phyloP scores from a whole-genome alignment of 2,329 filamentous ascomycete genomes.

The Gyromitra esculenta region DNA sequence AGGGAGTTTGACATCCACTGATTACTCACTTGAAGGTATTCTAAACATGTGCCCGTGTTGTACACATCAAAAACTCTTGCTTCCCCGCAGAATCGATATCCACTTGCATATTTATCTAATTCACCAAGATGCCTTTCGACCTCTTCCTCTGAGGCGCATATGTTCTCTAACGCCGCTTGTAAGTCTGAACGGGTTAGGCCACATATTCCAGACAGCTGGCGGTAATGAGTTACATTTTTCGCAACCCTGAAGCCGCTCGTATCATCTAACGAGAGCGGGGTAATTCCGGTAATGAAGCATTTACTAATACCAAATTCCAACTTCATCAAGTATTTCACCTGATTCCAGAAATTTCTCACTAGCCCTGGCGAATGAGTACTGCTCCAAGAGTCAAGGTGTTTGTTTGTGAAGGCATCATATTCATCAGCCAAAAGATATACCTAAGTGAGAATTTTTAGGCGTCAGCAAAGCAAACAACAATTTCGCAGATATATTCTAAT shows the following conservation, averaged over 20 bases:
- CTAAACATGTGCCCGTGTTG: conserved; percentile 14
- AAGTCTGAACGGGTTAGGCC: conserved; percentile 23
- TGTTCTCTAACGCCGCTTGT: not conserved
- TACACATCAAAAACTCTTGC: not conserved
- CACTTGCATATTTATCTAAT: not conserved
- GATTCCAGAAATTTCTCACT: conserved; percentile 19
- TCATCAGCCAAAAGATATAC: conserved; percentile 36
- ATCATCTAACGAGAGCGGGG: conserved; percentile 6
- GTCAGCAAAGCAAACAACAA: conserved; percentile 2
- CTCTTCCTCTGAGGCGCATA: not conserved
- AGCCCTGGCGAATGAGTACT: conserved; percentile 2
- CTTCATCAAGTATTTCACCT: not conserved
- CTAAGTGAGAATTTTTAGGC: not conserved
- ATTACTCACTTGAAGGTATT: conserved; percentile 19
- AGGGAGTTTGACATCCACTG: not conserved
- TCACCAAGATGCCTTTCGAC: not conserved
- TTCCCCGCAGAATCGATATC: conserved; percentile 20
- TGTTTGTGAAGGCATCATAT: conserved; percentile 14
- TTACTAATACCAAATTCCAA: conserved; percentile 11
- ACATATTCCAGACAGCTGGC: conserved; percentile 15
- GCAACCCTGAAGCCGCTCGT: conserved; percentile 12
- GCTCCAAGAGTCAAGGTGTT: conserved; percentile 12
- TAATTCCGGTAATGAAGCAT: conserved; percentile 32
- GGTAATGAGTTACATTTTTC: conserved; percentile 5
- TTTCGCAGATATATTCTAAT: not conserved